Evolutionary conservation across 1,139 yeast genomes (phyloP).

Genomic region (Arxiozyma bovina): DNA sequence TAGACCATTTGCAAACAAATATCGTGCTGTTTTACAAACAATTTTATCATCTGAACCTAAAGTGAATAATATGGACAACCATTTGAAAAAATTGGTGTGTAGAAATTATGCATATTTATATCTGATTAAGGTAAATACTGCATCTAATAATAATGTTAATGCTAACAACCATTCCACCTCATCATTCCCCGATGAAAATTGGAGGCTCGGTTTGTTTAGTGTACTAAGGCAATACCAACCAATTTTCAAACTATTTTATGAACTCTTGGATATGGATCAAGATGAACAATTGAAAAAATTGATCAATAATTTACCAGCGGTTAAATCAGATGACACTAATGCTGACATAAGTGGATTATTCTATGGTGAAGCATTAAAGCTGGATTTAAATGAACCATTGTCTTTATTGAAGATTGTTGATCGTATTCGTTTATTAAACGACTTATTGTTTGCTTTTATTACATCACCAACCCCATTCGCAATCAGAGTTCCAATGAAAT

Average conservation of each 20-base stretch:
- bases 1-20: slow-evolving; percentile 64
- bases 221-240: slow-evolving; percentile 43
- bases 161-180: slow-evolving; percentile 30
- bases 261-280: slow-evolving; percentile 47
- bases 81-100: slow-evolving; percentile 38
- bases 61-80: slow-evolving; percentile 29
- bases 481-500: slow-evolving; percentile 49
- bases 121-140: slow-evolving; percentile 42
- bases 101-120: slow-evolving; percentile 54
- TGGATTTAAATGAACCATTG: slow-evolving; percentile 50
- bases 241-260: slow-evolving; percentile 45
- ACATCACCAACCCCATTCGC: slow-evolving; percentile 41
- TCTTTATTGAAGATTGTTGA: slow-evolving; percentile 44
- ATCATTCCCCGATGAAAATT: slow-evolving; percentile 35
- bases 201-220: slow-evolving; percentile 39
- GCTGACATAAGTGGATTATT: slow-evolving; percentile 29
- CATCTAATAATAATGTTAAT: slow-evolving; percentile 15
- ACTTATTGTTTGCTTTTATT: slow-evolving; percentile 40
- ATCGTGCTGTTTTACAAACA: slow-evolving; percentile 40
- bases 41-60: slow-evolving; percentile 33
- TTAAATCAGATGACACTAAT: slow-evolving; percentile 4
- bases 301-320: slow-evolving; percentile 32
- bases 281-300: slow-evolving; percentile 41
- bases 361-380: slow-evolving; percentile 35
- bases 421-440: slow-evolving; percentile 41